A percentile compares a stretch with the other conserved stretches of the same genome.
Conservation (phyloP, 176 grass and related monocot species). For the Cenchrus fungigraminus region DNA sequence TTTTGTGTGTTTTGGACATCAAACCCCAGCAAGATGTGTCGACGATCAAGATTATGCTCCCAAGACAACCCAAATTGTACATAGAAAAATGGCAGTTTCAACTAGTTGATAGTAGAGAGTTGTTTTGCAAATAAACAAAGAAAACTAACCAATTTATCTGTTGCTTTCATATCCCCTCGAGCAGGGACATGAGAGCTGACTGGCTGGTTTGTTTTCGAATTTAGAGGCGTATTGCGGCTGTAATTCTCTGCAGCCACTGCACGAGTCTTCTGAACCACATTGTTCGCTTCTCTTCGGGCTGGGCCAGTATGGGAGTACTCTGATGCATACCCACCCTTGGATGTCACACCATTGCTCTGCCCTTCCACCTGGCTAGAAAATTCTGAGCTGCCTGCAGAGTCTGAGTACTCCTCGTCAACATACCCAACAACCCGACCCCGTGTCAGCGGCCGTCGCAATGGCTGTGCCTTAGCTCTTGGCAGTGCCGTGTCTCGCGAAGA, state of each 20-base stretch:
- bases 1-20: neutral
- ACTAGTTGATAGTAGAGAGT: neutral
- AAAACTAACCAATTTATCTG: constrained; percentile 39
- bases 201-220: constrained; percentile 4
- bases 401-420: constrained; percentile 73
- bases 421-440: constrained; percentile 52
- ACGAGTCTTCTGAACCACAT: constrained; percentile 41
- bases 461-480: constrained; percentile 55
- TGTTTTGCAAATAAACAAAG: constrained; percentile 11
- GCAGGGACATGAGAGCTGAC: constrained; percentile 37
- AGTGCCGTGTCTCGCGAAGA: constrained; percentile 78
- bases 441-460: constrained; percentile 39
- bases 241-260: constrained; percentile 28
- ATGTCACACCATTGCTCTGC: constrained; percentile 41
- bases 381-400: constrained; percentile 78
- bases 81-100: neutral
- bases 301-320: constrained; percentile 60
- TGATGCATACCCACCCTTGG: constrained; percentile 55
- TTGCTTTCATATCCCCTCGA: constrained; percentile 37
- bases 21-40: neutral
- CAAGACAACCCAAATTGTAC: neutral
- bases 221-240: constrained; percentile 2
- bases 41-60: neutral
- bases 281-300: constrained; percentile 44
- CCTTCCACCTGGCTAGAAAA: constrained; percentile 61